Percentiles rank a stretch among this genome's conserved stretches.
These are phyloP conservation scores for Articulospora tetracladia DNA, from an alignment of 495 filamentous ascomycete species.

Conservation along the genomic window DNA sequence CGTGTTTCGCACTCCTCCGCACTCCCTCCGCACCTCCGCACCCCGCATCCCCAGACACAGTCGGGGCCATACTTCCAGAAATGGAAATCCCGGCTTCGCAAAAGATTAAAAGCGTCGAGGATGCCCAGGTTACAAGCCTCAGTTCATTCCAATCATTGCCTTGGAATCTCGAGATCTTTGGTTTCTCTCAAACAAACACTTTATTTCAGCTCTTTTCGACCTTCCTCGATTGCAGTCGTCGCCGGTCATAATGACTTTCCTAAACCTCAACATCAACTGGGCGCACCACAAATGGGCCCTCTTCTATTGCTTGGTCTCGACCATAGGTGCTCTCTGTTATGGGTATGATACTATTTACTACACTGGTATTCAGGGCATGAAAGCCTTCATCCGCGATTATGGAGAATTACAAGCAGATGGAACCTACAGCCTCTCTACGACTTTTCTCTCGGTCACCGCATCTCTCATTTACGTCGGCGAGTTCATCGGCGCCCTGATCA, in stretches of 20 bases:
- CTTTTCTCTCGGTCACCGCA: conserved; percentile 22
- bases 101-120: too few species aligned
- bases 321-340: conserved; percentile 8
- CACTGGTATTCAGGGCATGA: conserved; percentile 24
- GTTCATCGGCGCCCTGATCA: conserved; percentile 19
- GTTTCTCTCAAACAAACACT: too few species aligned
- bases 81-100: too few species aligned
- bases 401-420: conserved; percentile 9
- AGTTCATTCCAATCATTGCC: too few species aligned
- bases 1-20: too few species aligned
- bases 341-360: conserved; percentile 19
- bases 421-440: neutral
- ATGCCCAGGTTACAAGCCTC: too few species aligned
- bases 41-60: too few species aligned
- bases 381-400: conserved; percentile 22
- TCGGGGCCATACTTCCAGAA: too few species aligned
- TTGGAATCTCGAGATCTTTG: too few species aligned
- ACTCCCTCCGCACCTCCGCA: too few species aligned
- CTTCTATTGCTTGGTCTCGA: conserved; percentile 8
- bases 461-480: conserved; percentile 27
- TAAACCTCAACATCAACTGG: conserved; percentile 12
- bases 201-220: too few species aligned
- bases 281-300: conserved; percentile 7
- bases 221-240: neutral
- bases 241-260: conserved; percentile 2